These are phyloP conservation scores for Aphanomyces invadans DNA, from an alignment of 352 stramenopile genomes.

Conservation along the genomic window DNA sequence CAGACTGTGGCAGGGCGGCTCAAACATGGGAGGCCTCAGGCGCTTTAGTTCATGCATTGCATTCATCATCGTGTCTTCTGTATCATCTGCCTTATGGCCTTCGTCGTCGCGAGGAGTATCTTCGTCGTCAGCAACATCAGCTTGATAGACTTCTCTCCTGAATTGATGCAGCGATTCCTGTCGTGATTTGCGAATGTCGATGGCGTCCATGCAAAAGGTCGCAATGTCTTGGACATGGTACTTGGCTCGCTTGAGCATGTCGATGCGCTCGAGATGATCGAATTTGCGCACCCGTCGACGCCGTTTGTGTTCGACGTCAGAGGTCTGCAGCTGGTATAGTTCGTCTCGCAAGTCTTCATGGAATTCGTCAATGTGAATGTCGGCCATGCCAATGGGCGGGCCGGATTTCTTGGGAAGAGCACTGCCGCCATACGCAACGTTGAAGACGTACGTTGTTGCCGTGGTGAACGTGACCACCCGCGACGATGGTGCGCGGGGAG, in stretches of 20 bases:
- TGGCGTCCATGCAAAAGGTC: constrained; percentile 12
- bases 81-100: background rate
- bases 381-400: constrained; percentile 7
- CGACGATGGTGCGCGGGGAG: background rate
- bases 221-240: constrained; percentile 18
- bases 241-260: constrained; percentile 8
- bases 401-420: constrained; percentile 6
- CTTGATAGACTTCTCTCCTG: too few species aligned
- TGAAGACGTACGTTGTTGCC: constrained; percentile 14
- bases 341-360: background rate
- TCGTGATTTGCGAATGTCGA: constrained; percentile 18
- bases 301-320: too few species aligned
- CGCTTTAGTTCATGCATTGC: too few species aligned
- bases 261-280: constrained; percentile 20
- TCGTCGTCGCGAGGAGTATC: background rate
- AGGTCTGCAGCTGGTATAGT: background rate
- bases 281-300: constrained; percentile 17
- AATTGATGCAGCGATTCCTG: constrained; percentile 5
- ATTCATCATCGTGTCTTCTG: too few species aligned
- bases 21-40: too few species aligned
- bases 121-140: background rate
- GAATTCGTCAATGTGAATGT: background rate
- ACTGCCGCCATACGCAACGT: constrained; percentile 14
- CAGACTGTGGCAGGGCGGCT: too few species aligned
- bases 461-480: background rate